These are phyloP conservation scores for Coelastrella sp. DNA, from an alignment of 139 green algal species.

Conservation along the genomic window DNA sequence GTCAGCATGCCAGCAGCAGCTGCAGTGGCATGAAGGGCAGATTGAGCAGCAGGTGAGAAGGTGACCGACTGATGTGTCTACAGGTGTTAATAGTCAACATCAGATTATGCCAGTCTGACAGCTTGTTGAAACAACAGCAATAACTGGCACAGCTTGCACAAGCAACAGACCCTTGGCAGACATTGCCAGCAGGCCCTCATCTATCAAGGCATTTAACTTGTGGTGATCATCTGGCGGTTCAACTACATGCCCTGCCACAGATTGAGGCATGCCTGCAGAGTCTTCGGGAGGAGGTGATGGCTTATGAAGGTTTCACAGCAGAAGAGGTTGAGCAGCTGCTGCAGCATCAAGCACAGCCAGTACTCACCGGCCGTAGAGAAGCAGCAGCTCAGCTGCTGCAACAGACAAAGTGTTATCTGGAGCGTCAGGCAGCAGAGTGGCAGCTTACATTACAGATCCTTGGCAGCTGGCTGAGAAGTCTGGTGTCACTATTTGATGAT, in stretches of 20 bases:
- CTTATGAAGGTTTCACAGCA: slow-evolving; percentile 49
- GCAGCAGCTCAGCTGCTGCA: slow-evolving; percentile 51
- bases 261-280: slow-evolving; percentile 15
- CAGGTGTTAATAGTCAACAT: neutral
- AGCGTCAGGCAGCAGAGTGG: slow-evolving; percentile 60
- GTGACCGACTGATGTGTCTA: slow-evolving; percentile 2
- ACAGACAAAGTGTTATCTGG: slow-evolving; percentile 46
- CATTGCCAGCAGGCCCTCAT: too few species aligned
- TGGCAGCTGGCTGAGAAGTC: slow-evolving; percentile 45
- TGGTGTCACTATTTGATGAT: slow-evolving; percentile 54
- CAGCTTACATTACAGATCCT: slow-evolving; percentile 36
- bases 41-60: slow-evolving; percentile 41
- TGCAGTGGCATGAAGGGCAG: slow-evolving; percentile 52
- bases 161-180: too few species aligned
- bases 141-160: too few species aligned
- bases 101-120: neutral
- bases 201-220: too few species aligned
- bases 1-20: slow-evolving; percentile 24
- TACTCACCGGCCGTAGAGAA: slow-evolving; percentile 47
- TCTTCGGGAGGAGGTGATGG: slow-evolving; percentile 11
- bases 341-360: slow-evolving; percentile 45
- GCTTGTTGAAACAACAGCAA: neutral
- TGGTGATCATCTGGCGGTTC: too few species aligned
- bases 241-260: neutral
- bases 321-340: slow-evolving; percentile 53